phyloP scores from a whole-genome alignment of 257 asterid species.

The Asclepias syriaca region DNA sequence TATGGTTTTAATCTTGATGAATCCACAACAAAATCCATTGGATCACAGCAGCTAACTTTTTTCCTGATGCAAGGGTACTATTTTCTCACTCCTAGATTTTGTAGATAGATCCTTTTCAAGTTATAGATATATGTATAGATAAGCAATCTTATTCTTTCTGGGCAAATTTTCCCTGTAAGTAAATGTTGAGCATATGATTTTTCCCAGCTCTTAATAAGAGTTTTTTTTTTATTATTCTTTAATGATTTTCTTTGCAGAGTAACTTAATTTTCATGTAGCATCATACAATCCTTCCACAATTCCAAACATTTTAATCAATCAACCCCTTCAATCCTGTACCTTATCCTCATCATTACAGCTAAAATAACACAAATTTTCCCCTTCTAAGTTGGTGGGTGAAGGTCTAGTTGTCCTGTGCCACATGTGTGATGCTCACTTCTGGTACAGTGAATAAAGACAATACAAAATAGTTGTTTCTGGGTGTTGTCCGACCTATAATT shows the following conservation, averaged over 20 bases:
- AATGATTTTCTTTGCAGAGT: neutral
- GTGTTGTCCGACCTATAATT: too few species aligned
- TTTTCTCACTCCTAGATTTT: constrained; percentile 24
- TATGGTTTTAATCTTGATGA: constrained; percentile 2
- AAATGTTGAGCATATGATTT: constrained; percentile 25
- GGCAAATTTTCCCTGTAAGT: constrained; percentile 39
- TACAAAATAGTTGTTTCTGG: neutral
- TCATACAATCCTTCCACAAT: neutral
- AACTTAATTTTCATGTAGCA: neutral
- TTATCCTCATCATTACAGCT: neutral
- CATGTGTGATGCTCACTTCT: too few species aligned
- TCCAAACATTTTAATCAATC: neutral
- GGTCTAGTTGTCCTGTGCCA: neutral
- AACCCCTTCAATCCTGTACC: neutral
- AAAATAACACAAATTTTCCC: too few species aligned
- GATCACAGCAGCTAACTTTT: neutral
- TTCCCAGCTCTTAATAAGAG: constrained; percentile 8
- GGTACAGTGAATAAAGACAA: too few species aligned
- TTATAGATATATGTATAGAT: constrained; percentile 9
- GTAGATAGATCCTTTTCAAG: constrained; percentile 24
- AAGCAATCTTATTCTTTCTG: constrained; percentile 20
- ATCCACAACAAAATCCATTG: neutral
- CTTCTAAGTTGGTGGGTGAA: neutral
- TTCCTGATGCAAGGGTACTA: constrained; percentile 20
- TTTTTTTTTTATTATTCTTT: constrained; percentile 2